Evolutionary conservation across 345 rosid genomes (phyloP).

Genomic region (Acer campestre): DNA sequence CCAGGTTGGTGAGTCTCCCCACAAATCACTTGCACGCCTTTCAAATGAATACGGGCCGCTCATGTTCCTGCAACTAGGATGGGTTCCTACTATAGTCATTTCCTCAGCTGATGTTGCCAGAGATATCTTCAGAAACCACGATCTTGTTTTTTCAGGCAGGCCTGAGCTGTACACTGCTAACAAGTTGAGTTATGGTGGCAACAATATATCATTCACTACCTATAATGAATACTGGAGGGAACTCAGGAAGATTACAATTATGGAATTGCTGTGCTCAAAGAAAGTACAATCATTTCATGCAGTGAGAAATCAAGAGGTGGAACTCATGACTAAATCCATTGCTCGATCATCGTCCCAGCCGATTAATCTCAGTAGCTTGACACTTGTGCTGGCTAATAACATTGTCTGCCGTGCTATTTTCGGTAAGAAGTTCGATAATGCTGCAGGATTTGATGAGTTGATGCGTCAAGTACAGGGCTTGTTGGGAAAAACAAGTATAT

Average conservation of each 20-base stretch:
- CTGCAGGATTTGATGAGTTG: slow-evolving; percentile 23
- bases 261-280: slow-evolving; percentile 36
- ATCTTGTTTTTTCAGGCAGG: slow-evolving; percentile 38
- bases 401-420: slow-evolving; percentile 35
- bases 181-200: slow-evolving; percentile 25
- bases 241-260: slow-evolving; percentile 31
- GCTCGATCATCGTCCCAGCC: slow-evolving; percentile 14
- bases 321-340: slow-evolving; percentile 17
- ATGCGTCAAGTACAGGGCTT: slow-evolving; percentile 24
- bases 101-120: slow-evolving; percentile 39
- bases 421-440: slow-evolving; percentile 29
- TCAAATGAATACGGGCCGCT: slow-evolving; percentile 39
- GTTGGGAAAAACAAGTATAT: slow-evolving; percentile 30
- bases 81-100: slow-evolving; percentile 35
- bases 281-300: slow-evolving; percentile 37
- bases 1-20: slow-evolving; percentile 21
- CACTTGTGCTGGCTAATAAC: slow-evolving; percentile 20
- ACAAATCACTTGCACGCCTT: slow-evolving; percentile 28
- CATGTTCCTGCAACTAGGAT: slow-evolving; percentile 49
- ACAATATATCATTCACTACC: slow-evolving; percentile 30
- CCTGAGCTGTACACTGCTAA: slow-evolving; percentile 20
- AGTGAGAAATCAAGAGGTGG: slow-evolving; percentile 39
- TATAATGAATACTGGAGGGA: slow-evolving; percentile 41
- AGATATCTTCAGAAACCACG: slow-evolving; percentile 41
- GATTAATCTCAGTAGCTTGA: slow-evolving; percentile 29